phyloP scores from a whole-genome alignment of 495 filamentous ascomycete species.

The Lasiosphaeria hispida region DNA sequence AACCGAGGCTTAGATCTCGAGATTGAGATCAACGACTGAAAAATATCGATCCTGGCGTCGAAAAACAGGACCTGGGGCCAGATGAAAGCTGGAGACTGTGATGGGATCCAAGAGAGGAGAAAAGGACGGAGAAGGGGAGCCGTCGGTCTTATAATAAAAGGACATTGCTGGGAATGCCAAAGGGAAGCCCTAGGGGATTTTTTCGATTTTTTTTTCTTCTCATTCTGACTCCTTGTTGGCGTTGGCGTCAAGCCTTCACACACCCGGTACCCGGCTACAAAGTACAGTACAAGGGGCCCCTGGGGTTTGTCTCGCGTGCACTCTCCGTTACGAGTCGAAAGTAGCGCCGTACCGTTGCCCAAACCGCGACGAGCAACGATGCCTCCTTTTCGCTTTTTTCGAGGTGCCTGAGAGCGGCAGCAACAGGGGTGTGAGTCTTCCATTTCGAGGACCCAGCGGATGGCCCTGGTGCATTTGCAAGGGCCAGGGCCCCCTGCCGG shows the following conservation, averaged over 20 bases:
- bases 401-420: slow-evolving; percentile 11
- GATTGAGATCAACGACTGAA: slow-evolving; percentile 7
- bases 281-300: slow-evolving; percentile 24
- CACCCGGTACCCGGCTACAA: slow-evolving; percentile 24
- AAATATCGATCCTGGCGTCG: slow-evolving; percentile 14
- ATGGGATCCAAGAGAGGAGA: slow-evolving; percentile 30
- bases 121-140: slow-evolving; percentile 27
- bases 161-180: slow-evolving; percentile 28
- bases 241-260: slow-evolving; percentile 27
- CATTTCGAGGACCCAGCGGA: slow-evolving; percentile 27
- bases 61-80: slow-evolving; percentile 15
- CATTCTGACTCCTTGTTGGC: slow-evolving; percentile 21
- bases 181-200: slow-evolving; percentile 16
- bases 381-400: slow-evolving; percentile 10
- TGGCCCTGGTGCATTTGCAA: slow-evolving; percentile 26
- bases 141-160: slow-evolving; percentile 31
- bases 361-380: slow-evolving; percentile 14
- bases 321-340: slow-evolving; percentile 27
- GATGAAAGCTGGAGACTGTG: slow-evolving; percentile 21
- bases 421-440: slow-evolving; percentile 18
- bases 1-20: too few species aligned
- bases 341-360: slow-evolving; percentile 17
- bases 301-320: slow-evolving; percentile 15
- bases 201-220: slow-evolving; percentile 20
- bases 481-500: slow-evolving; percentile 20